Evolutionary conservation across 2,329 filamentous ascomycete genomes (phyloP), one percentile per base, ranked within the genome.

Genomic region (Talaromyces albobiverticillius): DNA sequence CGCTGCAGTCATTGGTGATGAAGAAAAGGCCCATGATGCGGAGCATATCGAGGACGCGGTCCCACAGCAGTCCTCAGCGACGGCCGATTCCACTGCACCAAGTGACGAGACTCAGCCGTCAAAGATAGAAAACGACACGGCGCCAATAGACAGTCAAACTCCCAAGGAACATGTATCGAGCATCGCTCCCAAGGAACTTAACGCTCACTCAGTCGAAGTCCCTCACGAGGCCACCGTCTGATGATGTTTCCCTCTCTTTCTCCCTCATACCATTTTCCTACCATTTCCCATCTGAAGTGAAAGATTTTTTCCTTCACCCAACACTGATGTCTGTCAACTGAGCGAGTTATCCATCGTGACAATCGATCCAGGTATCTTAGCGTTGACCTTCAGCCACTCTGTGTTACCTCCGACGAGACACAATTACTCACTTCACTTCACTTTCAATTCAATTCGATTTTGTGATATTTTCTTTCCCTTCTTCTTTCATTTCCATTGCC

Each of bases 1-100:
- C 20, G 89, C 90, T 2, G 89, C 90, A 58, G 89, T 95, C 68
- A 89, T 96, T 26, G 89, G 86, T 0, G 84, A 81, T 36, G 80
- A 85, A 47, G 82, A 85, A 40, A 78, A 80, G 54, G 66, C 66
- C 8, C 69, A 69, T 6, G 66, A 64, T 34, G 52, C 62, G 4
- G 70, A 45, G 43, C 46, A 74, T 58, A 66, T 71, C 32, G 74
- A 76, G 58, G 60, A 74, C 54, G 54, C 63, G 25, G 52, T 55
- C 9, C 48, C 57, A 6, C 48, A 57, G 16, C 48, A 57, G 18
- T 43, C 34, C 4, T 55, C 53, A 16, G 43, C 40, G 3, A 29
- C 26, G 4, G 32, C 22, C 50, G 53, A 56, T 5, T 53, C 46
- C 9, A 20, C 61, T 8, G 53, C 56, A 13, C 36, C 57, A 11